Base-by-base conservation (phyloP, 169 alveolate species). In the Plasmodium knowlesi region DNA sequence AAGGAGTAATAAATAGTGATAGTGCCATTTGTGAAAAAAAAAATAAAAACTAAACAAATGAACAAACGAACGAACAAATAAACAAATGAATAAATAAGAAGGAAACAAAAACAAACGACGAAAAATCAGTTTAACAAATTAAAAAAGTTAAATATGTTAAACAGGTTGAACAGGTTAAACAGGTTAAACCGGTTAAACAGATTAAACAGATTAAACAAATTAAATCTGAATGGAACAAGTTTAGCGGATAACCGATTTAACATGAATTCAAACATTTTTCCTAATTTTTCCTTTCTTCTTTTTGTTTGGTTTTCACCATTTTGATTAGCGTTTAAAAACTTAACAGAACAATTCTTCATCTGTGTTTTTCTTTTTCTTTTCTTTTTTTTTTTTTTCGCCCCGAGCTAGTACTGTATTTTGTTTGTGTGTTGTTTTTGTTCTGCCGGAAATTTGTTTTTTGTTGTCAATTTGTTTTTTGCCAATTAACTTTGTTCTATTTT, bases 351-450 rank as follows among this genome's bases (percentile, higher is more conserved):
- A 80, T 82, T 71, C 39, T 72, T 71, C 74, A 67, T 71, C 41
- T 70, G 50, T 84, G 34, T 61, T 61, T 83, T 57, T 34, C 6
- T 46, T 83, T 83, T 83, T n/a, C n/a, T 9, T 34, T 39, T 61
- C 19, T 83, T 61, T 37, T 16, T 50, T 84, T 84, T 70, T 3
- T 34, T 39, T 84, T 84, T 39, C 41, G 74, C 74, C 83, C 14
- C 83, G n/a, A 84, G 74, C 73, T 84, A 84, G 16, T 37, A 72
- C n/a, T 84, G 82, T 70, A 70, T 84, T 84, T 34, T 72, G 83
- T 53, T 83, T 50, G 39, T 30, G 73, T 72, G 83, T 71, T 84
- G 61, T 84, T 73, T 73, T 73, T 34, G 37, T 19, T 19, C 50
- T 34, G 12, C 19, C 25, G 19, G 12, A 10, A 73, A 73, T 73